A percentile compares a stretch with the other conserved stretches of the same genome.
These are phyloP conservation scores for Microsporum audouinii DNA, from an alignment of 2,329 filamentous ascomycete species.

Conservation along the genomic window DNA sequence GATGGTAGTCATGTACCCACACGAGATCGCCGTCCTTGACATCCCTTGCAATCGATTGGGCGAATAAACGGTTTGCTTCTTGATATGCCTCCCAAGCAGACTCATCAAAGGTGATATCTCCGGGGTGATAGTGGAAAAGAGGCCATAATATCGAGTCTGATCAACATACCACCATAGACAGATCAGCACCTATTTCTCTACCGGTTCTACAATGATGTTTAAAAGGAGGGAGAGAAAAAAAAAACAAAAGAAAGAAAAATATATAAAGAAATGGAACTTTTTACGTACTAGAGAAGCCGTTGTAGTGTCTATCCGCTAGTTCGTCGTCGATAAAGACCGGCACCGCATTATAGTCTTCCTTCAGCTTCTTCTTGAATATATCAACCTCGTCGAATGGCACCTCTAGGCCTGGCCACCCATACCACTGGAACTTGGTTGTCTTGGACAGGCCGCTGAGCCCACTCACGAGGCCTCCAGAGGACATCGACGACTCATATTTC, in stretches of 20 bases:
- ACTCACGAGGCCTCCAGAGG: constrained; percentile 87
- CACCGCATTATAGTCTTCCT: constrained; percentile 77
- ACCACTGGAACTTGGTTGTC: constrained; percentile 93
- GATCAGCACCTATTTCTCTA: neutral
- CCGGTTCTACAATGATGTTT: neutral
- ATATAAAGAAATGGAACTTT: neutral
- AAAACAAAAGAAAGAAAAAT: neutral
- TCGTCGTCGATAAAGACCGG: constrained; percentile 92
- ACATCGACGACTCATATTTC: constrained; percentile 90
- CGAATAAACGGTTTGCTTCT: constrained; percentile 86
- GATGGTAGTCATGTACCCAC: constrained; percentile 97
- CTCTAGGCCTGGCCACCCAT: constrained; percentile 92
- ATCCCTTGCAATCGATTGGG: constrained; percentile 72
- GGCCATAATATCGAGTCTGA: constrained; percentile 95
- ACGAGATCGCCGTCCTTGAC: constrained; percentile 88
- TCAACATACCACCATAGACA: neutral
- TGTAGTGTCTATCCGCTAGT: constrained; percentile 89
- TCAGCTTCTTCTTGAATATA: constrained; percentile 62
- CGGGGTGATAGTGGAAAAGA: constrained; percentile 95
- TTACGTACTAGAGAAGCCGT: constrained; percentile 81
- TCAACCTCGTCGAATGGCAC: constrained; percentile 73
- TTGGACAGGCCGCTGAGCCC: constrained; percentile 86
- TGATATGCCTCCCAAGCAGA: constrained; percentile 86
- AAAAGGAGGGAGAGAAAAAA: neutral
- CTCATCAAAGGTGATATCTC: constrained; percentile 96